These are phyloP conservation scores for Schizochytrium sp. DNA, from an alignment of 108 stramenopile species.

Conservation along the genomic window DNA sequence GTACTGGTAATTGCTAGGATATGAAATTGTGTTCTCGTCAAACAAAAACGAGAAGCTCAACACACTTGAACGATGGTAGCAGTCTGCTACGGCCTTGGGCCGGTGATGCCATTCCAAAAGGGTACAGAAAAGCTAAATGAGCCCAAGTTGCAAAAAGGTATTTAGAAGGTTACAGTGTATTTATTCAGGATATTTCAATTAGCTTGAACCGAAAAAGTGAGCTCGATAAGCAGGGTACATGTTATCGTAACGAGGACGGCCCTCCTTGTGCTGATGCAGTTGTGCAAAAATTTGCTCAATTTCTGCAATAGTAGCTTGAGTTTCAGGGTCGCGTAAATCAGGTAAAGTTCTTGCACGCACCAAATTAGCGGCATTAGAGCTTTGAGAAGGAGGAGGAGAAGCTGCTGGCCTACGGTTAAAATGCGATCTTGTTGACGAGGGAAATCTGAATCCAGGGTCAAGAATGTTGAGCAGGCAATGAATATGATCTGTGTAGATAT, in stretches of 20 bases:
- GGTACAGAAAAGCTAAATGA: no score
- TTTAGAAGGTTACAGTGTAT: no score
- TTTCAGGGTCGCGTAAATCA: background rate
- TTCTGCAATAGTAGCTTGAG: conserved; percentile 4
- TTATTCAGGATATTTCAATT: no score
- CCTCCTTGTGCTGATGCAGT: background rate
- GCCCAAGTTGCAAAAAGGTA: no score
- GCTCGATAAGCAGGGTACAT: background rate
- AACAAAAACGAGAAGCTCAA: no score
- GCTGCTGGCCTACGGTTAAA: background rate
- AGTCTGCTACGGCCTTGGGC: no score
- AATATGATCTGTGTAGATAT: background rate
- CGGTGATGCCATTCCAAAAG: no score
- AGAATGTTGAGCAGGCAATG: conserved; percentile 1
- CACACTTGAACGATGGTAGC: no score
- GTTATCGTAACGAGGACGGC: background rate
- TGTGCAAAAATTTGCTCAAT: background rate
- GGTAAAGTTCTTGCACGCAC: no score
- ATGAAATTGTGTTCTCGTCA: no score
- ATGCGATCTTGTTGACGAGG: background rate
- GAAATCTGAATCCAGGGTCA: background rate
- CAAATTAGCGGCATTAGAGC: background rate
- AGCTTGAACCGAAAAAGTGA: background rate
- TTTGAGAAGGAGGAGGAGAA: background rate
- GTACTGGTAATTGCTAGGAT: no score